A percentile compares a stretch with the other conserved stretches of the same genome.
Conservation (phyloP, 2,329 filamentous ascomycete genomes). For the Botrytis cinerea region DNA sequence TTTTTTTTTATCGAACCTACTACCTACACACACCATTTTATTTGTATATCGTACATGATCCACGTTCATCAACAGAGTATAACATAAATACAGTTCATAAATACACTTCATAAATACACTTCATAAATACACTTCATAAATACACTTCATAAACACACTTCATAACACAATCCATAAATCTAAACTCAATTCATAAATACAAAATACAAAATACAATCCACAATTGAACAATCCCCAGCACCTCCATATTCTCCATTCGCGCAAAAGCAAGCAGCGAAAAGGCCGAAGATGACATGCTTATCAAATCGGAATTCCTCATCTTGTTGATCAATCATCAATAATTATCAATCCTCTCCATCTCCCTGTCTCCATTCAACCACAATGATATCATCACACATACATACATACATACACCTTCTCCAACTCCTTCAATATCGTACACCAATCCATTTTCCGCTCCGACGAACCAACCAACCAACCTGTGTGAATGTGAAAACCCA, state of each 20-base stretch:
- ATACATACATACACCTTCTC: background rate
- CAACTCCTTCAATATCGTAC: background rate
- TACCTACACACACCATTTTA: too few species aligned
- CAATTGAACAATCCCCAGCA: too few species aligned
- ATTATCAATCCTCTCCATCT: background rate
- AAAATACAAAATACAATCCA: too few species aligned
- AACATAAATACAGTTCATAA: too few species aligned
- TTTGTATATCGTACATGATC: background rate
- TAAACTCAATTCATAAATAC: too few species aligned
- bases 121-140: too few species aligned
- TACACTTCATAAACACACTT: too few species aligned
- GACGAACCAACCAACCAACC: background rate
- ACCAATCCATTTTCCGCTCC: background rate
- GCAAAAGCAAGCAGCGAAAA: too few species aligned
- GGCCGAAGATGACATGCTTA: background rate
- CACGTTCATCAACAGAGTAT: too few species aligned
- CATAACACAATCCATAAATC: too few species aligned
- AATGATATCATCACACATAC: constrained; percentile 6
- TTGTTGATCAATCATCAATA: background rate
- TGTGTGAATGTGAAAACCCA: too few species aligned
- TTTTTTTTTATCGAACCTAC: background rate
- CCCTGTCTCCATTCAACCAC: background rate
- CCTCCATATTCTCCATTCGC: background rate
- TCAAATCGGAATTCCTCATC: background rate
- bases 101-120: too few species aligned